Base-by-base conservation (phyloP, 2,329 filamentous ascomycete species). In the Aspergillus persii region DNA sequence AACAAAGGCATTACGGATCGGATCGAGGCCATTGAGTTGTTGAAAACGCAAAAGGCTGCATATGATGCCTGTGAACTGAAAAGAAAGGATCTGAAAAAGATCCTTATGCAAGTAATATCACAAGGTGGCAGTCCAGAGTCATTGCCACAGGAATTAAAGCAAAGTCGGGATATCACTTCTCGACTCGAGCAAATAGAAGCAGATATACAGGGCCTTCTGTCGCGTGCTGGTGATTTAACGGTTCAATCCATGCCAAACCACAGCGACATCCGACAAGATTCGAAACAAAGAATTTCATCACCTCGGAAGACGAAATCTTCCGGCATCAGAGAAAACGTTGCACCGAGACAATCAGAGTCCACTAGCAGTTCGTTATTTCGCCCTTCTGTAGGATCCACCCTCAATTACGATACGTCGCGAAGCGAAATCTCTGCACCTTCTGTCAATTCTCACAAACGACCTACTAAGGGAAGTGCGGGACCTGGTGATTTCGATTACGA, bases 11-110 rank as follows among this genome's bases (percentile, higher is more conserved):
- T 79, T 26, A 71, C 70, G 15, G 61, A 64, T 31, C 75, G 71
- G 57, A 76, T 79, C 26, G 69, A 74, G 50, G 73, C 76, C 5
- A 70, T 79, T 54, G 67, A 75, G 49, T 60, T 61, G 15, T 60
- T 79, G 39, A 69, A 74, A 53, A 57, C 59, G 11, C 62, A 75
- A 30, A 71, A 68, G 50, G 50, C 54, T 5, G 57, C 65, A 3
- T 72, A 78, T 39, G 56, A 68, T 11, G 41, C 56, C 15, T 68
- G 70, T 39, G 62, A 70, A 33, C 60, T 66, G 53, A 71, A 71
- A 50, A 74, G 74, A 53, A 66, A 74, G 15, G 63, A 64, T 41
- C 61, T 77, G 15, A 79, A 76, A 62, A 63, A 69, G 50, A 66
- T 66, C 8, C 66, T 79, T n/a, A 71, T 78, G 54, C 61, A 67